phyloP scores from a whole-genome alignment of 2,329 filamentous ascomycete genomes.

The Talaromyces sp. region DNA sequence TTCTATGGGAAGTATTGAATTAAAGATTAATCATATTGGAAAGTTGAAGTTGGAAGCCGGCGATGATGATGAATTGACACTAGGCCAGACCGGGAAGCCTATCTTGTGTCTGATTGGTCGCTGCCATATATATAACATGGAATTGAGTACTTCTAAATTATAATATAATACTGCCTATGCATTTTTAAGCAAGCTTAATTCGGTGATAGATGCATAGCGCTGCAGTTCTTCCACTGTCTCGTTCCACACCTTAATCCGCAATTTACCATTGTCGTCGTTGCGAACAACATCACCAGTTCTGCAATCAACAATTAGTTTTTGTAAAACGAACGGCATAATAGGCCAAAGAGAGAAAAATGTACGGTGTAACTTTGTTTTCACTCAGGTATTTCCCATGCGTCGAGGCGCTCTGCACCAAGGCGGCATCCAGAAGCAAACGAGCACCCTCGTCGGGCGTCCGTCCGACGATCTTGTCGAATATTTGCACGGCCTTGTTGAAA shows the following conservation, averaged over 20 bases:
- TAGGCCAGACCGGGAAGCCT: too few species aligned
- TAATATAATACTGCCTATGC: too few species aligned
- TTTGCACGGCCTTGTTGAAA: not conserved
- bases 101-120: too few species aligned
- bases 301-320: not conserved
- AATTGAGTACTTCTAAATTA: too few species aligned
- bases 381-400: slow-evolving; percentile 3
- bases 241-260: not conserved
- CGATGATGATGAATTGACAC: too few species aligned
- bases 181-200: too few species aligned
- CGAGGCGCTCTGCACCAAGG: not conserved
- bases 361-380: slow-evolving; percentile 1
- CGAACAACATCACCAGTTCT: not conserved
- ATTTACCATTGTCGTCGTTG: not conserved
- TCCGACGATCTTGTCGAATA: not conserved
- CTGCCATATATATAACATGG: too few species aligned
- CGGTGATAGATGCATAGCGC: not conserved
- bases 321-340: not conserved
- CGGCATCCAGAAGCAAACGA: not conserved
- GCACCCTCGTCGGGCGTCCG: slow-evolving; percentile 2
- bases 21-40: too few species aligned
- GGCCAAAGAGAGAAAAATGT: not conserved
- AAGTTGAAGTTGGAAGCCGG: too few species aligned
- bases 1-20: too few species aligned
- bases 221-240: not conserved